phyloP scores from a whole-genome alignment of 768 basidiomycete genomes.

The Rickenella mellea region DNA sequence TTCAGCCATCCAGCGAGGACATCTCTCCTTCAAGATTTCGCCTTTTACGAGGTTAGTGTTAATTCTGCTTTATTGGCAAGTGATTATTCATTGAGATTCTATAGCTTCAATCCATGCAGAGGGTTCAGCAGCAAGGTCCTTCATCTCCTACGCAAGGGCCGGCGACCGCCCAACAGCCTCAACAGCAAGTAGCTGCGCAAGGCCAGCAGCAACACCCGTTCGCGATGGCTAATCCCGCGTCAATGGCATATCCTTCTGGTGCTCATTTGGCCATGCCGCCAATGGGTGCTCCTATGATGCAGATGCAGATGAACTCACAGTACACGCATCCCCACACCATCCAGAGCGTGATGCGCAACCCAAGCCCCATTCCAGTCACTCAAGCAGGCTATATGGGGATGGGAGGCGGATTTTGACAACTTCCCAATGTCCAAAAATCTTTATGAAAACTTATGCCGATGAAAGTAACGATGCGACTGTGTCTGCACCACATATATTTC shows the following conservation, averaged over 20 bases:
- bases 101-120: slow-evolving; percentile 83
- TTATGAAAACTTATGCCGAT: not conserved
- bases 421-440: not conserved
- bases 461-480: not conserved
- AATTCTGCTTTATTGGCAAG: not conserved
- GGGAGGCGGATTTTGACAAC: too few relatives aligned
- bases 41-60: slow-evolving; percentile 71
- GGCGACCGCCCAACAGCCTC: slow-evolving; percentile 19
- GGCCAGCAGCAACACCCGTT: slow-evolving; percentile 39
- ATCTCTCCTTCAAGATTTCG: slow-evolving; percentile 87
- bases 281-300: slow-evolving; percentile 57
- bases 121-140: slow-evolving; percentile 32
- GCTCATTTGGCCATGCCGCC: slow-evolving; percentile 37
- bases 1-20: slow-evolving; percentile 88
- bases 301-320: slow-evolving; percentile 45
- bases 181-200: slow-evolving; percentile 30
- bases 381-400: slow-evolving; percentile 37
- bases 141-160: slow-evolving; percentile 25
- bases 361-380: slow-evolving; percentile 49
- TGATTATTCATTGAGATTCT: slow-evolving; percentile 2
- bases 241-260: slow-evolving; percentile 42
- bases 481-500: not conserved
- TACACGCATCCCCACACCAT: slow-evolving; percentile 64
- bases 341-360: slow-evolving; percentile 81
- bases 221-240: slow-evolving; percentile 39